These are phyloP conservation scores for Hypoxylon sp. DNA, from an alignment of 2,329 filamentous ascomycete genomes.

Conservation along the genomic window DNA sequence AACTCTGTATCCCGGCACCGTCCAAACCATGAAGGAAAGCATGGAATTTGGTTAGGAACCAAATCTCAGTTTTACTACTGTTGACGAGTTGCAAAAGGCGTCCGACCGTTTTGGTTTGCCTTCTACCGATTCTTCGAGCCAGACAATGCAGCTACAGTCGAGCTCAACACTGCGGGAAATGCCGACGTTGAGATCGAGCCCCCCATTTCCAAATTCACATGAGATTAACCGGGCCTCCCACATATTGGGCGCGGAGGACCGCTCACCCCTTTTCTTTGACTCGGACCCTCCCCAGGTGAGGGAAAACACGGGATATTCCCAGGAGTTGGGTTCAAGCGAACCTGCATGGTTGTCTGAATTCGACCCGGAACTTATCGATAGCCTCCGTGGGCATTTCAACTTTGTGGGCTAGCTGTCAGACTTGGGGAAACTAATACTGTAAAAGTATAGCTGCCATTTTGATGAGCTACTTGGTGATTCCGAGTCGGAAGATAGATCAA, in stretches of 20 bases:
- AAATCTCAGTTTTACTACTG: constrained; percentile 54
- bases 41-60: constrained; percentile 51
- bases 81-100: constrained; percentile 52
- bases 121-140: constrained; percentile 18
- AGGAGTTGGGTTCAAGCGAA: constrained; percentile 25
- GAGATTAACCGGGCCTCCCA: constrained; percentile 3
- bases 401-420: constrained; percentile 48
- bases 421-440: neutral
- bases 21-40: constrained; percentile 51
- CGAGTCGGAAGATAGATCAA: neutral
- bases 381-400: constrained; percentile 51
- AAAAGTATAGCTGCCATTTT: neutral
- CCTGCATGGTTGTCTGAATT: constrained; percentile 52
- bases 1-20: constrained; percentile 51
- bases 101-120: constrained; percentile 48
- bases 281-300: constrained; percentile 15
- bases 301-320: neutral
- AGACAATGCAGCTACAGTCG: constrained; percentile 8
- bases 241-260: constrained; percentile 9
- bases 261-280: constrained; percentile 28
- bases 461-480: constrained; percentile 4
- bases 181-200: constrained; percentile 14
- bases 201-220: constrained; percentile 20
- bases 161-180: constrained; percentile 3
- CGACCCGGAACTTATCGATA: constrained; percentile 50